Percentiles rank a stretch among this genome's conserved stretches.
Conservation (phyloP, 2,329 filamentous ascomycete genomes). For the Sporothrix euskadiensis region DNA sequence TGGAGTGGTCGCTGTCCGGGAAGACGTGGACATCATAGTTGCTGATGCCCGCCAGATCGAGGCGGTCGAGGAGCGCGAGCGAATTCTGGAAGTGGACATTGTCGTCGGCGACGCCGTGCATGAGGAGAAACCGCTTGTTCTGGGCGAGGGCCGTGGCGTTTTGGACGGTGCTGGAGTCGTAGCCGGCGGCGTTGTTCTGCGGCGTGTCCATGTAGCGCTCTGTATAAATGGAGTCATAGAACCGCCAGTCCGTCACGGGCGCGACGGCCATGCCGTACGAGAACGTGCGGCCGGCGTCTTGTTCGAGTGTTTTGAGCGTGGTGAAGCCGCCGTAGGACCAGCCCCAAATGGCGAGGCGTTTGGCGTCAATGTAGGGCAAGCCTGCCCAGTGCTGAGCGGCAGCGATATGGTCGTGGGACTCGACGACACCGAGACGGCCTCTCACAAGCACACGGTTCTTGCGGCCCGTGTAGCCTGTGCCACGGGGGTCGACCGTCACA, state of each 20-base stretch:
- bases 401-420: constrained; percentile 87
- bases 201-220: constrained; percentile 98
- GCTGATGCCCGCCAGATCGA: constrained; percentile 77
- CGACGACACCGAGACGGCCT: constrained; percentile 79
- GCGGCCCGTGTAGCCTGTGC: constrained; percentile 87
- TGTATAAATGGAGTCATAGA: constrained; percentile 92
- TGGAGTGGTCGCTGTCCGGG: constrained; percentile 92
- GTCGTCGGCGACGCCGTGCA: constrained; percentile 96
- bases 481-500: constrained; percentile 89
- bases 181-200: constrained; percentile 75
- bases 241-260: constrained; percentile 97
- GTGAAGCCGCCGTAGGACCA: constrained; percentile 98
- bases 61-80: constrained; percentile 78
- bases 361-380: constrained; percentile 79
- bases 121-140: constrained; percentile 86
- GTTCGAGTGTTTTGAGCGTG: constrained; percentile 91
- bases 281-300: constrained; percentile 85
- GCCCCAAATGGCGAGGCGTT: constrained; percentile 90
- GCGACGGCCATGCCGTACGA: constrained; percentile 97
- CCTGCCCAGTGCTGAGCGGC: constrained; percentile 80
- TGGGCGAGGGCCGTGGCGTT: constrained; percentile 71
- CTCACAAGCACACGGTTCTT: constrained; percentile 79
- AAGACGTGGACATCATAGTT: constrained; percentile 98
- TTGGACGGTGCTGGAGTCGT: constrained; percentile 70
- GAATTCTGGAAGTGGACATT: constrained; percentile 98